Percentiles rank a stretch among this genome's conserved stretches.
phyloP scores from a whole-genome alignment of 2,329 filamentous ascomycete genomes.

The Chaetomium strumarium region DNA sequence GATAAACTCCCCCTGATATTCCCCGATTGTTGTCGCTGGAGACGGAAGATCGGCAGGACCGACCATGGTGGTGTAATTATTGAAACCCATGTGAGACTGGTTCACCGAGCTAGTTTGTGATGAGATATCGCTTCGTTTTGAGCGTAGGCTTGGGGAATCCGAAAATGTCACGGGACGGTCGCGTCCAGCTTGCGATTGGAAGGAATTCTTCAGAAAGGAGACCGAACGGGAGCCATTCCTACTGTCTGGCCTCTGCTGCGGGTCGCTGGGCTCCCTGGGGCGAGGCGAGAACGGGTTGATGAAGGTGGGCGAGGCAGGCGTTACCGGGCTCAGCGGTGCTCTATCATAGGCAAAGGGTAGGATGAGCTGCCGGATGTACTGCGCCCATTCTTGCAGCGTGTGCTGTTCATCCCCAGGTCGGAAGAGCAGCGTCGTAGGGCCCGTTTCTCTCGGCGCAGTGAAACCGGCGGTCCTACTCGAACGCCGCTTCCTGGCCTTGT shows the following conservation, averaged over 20 bases:
- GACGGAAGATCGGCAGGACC: conserved; percentile 50
- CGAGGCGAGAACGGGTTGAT: conserved; percentile 46
- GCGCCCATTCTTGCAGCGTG: conserved; percentile 55
- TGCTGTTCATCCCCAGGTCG: conserved; percentile 49
- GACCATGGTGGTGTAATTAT: conserved; percentile 47
- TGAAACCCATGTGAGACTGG: conserved; percentile 33
- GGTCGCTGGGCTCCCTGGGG: conserved; percentile 38
- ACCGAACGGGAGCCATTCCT: conserved; percentile 35
- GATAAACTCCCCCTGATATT: conserved; percentile 50
- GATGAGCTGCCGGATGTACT: conserved; percentile 42
- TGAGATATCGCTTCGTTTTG: conserved; percentile 57
- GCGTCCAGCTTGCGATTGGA: conserved; percentile 42
- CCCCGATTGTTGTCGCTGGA: conserved; percentile 46
- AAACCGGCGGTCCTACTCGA: conserved; percentile 58
- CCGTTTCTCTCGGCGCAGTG: conserved; percentile 45
- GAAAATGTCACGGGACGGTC: conserved; percentile 50
- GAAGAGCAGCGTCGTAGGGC: conserved; percentile 49
- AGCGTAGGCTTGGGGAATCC: conserved; percentile 55
- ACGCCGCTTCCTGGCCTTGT: conserved; percentile 58
- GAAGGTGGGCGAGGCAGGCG: conserved; percentile 49
- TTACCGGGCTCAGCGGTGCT: conserved; percentile 43
- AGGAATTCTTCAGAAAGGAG: conserved; percentile 45
- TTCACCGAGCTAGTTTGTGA: conserved; percentile 48
- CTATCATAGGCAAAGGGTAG: conserved; percentile 37
- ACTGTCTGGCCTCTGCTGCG: conserved; percentile 40